Conservation (phyloP, 1,284 basidiomycete species). For the Sporisorium scitamineum region DNA sequence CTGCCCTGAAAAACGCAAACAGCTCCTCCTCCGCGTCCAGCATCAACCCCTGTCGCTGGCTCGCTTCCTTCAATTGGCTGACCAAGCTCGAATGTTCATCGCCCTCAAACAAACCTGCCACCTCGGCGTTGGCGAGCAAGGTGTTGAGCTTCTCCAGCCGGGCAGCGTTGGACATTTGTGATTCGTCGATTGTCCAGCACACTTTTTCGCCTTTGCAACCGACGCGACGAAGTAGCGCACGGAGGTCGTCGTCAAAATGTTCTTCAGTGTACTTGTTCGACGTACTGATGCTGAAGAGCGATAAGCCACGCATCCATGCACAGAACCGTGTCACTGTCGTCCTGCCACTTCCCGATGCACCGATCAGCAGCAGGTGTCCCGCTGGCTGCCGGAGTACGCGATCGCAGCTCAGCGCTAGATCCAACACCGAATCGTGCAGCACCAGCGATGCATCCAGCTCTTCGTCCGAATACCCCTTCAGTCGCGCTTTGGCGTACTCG, state of each 20-base stretch:
- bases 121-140: constrained; percentile 99
- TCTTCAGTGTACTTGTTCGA: constrained; percentile 98
- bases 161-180: constrained; percentile 96
- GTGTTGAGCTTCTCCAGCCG: constrained; percentile 99
- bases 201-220: constrained; percentile 99
- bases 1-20: constrained; percentile 57
- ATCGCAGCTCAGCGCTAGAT: constrained; percentile 96
- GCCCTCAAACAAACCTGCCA: constrained; percentile 87
- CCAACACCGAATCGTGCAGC: constrained; percentile 96
- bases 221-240: constrained; percentile 89
- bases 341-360: constrained; percentile 98
- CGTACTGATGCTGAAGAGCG: constrained; percentile 98
- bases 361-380: constrained; percentile 94
- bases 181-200: constrained; percentile 99
- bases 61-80: constrained; percentile 98
- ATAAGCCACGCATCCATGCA: constrained; percentile 99
- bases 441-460: constrained; percentile 98
- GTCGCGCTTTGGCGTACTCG: constrained; percentile 94
- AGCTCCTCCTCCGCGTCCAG: constrained; percentile 88
- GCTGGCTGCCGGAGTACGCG: constrained; percentile 99
- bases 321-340: constrained; percentile 98
- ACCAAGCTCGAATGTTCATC: constrained; percentile 96
- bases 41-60: constrained; percentile 96
- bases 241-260: constrained; percentile 97
- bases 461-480: constrained; percentile 75